Evolutionary conservation across 768 basidiomycete genomes (phyloP), one percentile per base, ranked within the genome.

Genomic region (Mycena galopus): DNA sequence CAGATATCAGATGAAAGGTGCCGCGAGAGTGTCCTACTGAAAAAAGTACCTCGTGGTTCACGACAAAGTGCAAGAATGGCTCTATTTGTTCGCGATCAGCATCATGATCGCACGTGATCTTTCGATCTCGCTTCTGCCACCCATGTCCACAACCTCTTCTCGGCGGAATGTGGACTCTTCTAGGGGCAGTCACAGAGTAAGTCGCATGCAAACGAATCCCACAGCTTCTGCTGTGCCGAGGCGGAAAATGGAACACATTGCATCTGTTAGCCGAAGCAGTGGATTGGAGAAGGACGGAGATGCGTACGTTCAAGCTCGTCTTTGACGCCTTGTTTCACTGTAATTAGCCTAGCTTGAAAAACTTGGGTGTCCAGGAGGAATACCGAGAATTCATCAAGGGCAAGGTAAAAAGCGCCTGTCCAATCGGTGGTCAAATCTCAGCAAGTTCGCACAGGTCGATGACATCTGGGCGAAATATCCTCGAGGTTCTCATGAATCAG

Each of bases 261-360:
- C 93, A 2, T 93, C 92, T 2, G 88, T 94, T 57, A 94, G 93
- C 77, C 86, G 94, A 47, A 93, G 92, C 75, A 91, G 93, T 74
- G 93, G 94, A 12, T 78, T 94, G 29, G 91, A 92, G 75, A 90
- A 88, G 74, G 92, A 90, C 71, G 93, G 94, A 44, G 91, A 94
- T 81, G 86, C 88, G 94, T 95, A 81, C 87, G 93, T 60, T 21
- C n/a, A n/a, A n/a, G 58, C n/a, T 19, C 35, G 55, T 60, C 55
- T 10, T 21, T n/a, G 8, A 37, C 17, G 32, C 33, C 1, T 42
- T 7, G n/a, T 17, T 57, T 63, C 59, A 2, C 16, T 74, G 72
- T 83, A 80, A 87, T 79, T 72, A 86, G 82, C 64, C 25, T 77
- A 95, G 93, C 60, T 79, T 95, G 78, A 93, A 92, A 75, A 84